A percentile compares a stretch with the other conserved stretches of the same genome.
phyloP scores from a whole-genome alignment of 2,329 filamentous ascomycete genomes.

The Herpomyces periplanetae region DNA sequence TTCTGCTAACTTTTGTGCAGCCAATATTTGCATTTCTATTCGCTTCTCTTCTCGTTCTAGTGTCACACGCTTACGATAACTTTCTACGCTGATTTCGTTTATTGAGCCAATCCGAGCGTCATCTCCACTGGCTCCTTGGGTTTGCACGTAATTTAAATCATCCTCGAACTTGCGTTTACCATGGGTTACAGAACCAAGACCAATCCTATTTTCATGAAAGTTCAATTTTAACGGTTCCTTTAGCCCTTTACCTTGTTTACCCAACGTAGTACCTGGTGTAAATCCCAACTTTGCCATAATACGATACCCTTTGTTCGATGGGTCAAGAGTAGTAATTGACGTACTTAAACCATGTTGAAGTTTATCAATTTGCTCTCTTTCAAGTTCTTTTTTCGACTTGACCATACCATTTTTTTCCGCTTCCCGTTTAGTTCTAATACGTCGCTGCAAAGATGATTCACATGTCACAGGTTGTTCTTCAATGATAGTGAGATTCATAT shows the following conservation, averaged over 20 bases:
- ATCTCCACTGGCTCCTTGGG: constrained; percentile 6
- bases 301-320: constrained; percentile 43
- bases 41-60: no score
- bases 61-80: no score
- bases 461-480: constrained; percentile 15
- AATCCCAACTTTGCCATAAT: constrained; percentile 97
- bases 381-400: constrained; percentile 47
- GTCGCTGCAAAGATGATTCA: constrained; percentile 21
- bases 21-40: no score
- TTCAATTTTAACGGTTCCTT: constrained; percentile 34
- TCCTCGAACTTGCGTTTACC: constrained; percentile 27
- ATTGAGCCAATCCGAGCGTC: constrained; percentile 10
- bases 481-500: constrained; percentile 76
- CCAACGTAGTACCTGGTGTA: constrained; percentile 29
- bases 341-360: constrained; percentile 35
- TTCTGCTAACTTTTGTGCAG: no score
- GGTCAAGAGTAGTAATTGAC: constrained; percentile 20
- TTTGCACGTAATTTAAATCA: no score
- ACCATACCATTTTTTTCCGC: constrained; percentile 17
- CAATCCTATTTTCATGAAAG: constrained; percentile 38
- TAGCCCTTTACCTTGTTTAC: constrained; percentile 13
- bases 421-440: constrained; percentile 15
- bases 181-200: constrained; percentile 47
- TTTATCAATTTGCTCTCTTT: constrained; percentile 25
- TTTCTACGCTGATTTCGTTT: constrained; percentile 7